Conservation (phyloP, 305 asterid genomes). For the Ilex paraguariensis region DNA sequence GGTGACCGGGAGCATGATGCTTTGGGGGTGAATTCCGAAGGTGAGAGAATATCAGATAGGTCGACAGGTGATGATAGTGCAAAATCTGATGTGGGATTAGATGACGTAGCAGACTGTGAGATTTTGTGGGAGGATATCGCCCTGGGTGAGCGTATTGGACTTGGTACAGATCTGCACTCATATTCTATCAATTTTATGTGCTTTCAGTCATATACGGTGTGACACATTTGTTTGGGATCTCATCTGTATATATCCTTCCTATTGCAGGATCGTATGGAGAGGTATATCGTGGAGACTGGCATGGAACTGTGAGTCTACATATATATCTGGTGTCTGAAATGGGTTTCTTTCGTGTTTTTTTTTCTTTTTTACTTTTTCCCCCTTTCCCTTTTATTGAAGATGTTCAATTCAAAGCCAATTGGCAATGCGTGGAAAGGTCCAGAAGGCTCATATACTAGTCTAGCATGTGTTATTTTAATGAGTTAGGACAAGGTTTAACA, state of each 20-base stretch:
- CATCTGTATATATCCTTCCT: conserved; percentile 4
- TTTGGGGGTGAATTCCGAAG: conserved; percentile 45
- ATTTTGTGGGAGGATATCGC: conserved; percentile 88
- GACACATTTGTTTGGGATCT: background rate
- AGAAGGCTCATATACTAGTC: too few relatives aligned
- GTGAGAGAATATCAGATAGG: conserved; percentile 83
- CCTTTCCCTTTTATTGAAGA: background rate
- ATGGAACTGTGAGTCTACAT: conserved; percentile 79
- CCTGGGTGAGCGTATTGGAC: conserved; percentile 99
- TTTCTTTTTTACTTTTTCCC: background rate
- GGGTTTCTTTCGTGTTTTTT: background rate
- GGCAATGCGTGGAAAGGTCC: too few relatives aligned
- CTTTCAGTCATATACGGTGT: conserved; percentile 5
- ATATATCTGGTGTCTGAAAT: background rate
- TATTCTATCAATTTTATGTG: conserved; percentile 16
- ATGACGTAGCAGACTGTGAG: conserved; percentile 96
- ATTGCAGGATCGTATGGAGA: conserved; percentile 92
- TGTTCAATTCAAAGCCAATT: too few relatives aligned
- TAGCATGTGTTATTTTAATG: too few relatives aligned
- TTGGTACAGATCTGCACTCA: conserved; percentile 54
- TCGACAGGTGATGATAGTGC: conserved; percentile 69
- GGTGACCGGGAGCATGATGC: conserved; percentile 47
- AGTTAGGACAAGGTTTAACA: too few relatives aligned
- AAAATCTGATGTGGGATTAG: conserved; percentile 65
- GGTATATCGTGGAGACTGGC: conserved; percentile 98